Evolutionary conservation across 1,139 yeast species (phyloP).

Genomic region (Groenewaldozyma auringiensis): DNA sequence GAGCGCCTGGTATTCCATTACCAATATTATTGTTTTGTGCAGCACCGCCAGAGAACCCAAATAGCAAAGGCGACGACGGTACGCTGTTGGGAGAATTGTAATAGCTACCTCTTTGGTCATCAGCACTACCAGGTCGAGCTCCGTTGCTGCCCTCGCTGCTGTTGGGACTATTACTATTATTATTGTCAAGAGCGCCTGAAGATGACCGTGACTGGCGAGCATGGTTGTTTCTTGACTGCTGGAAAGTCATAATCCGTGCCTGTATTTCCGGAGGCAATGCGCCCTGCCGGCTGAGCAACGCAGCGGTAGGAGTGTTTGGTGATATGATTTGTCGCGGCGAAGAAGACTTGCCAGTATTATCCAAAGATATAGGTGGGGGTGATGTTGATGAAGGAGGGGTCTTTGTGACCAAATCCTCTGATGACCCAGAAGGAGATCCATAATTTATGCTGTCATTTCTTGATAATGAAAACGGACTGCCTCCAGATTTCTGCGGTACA

Average conservation of each 20-base stretch:
- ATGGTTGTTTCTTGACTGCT: conserved; percentile 18
- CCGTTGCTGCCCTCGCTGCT: background rate
- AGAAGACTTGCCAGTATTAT: background rate
- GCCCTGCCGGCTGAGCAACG: conserved; percentile 7
- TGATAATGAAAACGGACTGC: background rate
- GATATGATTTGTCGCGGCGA: conserved; percentile 6
- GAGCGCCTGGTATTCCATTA: background rate
- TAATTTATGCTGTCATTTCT: background rate
- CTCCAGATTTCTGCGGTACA: background rate
- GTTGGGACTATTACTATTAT: background rate
- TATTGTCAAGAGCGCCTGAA: conserved; percentile 7
- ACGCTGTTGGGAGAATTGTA: background rate
- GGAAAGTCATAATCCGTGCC: conserved; percentile 22
- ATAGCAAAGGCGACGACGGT: background rate
- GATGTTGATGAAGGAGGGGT: background rate
- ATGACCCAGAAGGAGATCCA: background rate
- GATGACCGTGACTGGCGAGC: conserved; percentile 17
- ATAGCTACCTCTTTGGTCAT: background rate
- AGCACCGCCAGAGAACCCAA: no score
- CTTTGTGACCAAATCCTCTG: background rate
- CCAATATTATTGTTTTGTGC: no score
- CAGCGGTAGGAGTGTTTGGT: conserved; percentile 7
- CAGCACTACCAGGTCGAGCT: background rate
- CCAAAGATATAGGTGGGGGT: background rate
- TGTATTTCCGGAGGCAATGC: conserved; percentile 9